Base-by-base conservation (phyloP, 2,329 filamentous ascomycete genomes). In the Diplodia mutila region DNA sequence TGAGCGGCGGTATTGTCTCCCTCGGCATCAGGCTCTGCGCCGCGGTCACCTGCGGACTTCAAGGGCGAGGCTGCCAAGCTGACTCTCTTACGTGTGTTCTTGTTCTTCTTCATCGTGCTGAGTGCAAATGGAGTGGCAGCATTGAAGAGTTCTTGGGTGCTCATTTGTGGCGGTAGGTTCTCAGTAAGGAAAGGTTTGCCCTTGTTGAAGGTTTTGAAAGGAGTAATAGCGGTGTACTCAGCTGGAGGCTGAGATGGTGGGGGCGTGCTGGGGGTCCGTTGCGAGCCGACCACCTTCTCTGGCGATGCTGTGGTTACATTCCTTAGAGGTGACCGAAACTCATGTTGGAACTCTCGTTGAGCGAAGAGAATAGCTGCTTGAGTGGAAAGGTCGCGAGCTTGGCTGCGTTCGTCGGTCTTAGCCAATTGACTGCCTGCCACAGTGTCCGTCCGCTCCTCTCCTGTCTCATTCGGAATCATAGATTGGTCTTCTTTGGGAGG, bases 101-200 rank as follows among this genome's bases (percentile, higher is more conserved):
- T 65, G 7, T 70, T 73, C 72, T 82, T 82, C 72, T 82, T 83
- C 39, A 78, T 73, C 12, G 79, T 80, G 64, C 78, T 80, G 70
- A 78, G 77, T 16, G 73, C 68, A 73, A 82, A 80, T 51, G 81
- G 72, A 54, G 80, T 75, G 63, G 76, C 78, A 70, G 76, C 79
- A 29, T 77, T 75, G 55, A 83, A 77, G 9, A 84, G 71, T 18
- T 80, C 80, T 66, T 84, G 82, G 2, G 82, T 84, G 67, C 79
- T 81, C 37, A 80, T 71, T 11, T 71, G 69, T 65, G 32, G 16
- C 23, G 74, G 61, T 21, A 55, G 23, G 49, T 55, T 74, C 71
- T 16, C 70, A 72, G 18, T 72, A 7, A 69, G 21, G 65, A 67
- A 48, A 48, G 67, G 4, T 72, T 69, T 49, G 9, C 55, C 54